A percentile compares a stretch with the other conserved stretches of the same genome.
These are phyloP conservation scores for Macroventuria anomochaeta DNA, from an alignment of 2,329 filamentous ascomycete species.

Conservation along the genomic window DNA sequence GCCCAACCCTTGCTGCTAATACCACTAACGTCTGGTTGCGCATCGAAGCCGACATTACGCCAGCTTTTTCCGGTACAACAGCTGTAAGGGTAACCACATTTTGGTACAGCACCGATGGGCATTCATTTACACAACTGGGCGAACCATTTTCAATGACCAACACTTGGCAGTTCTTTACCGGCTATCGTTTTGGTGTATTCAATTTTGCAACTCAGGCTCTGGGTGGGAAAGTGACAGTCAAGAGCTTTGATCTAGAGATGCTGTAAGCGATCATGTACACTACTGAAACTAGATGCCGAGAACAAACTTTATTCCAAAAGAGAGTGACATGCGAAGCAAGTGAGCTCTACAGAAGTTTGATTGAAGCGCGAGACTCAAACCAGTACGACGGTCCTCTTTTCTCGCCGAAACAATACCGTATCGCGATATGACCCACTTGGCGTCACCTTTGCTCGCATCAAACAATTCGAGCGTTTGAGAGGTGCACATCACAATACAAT, in stretches of 20 bases:
- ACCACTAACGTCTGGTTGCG: constrained; percentile 42
- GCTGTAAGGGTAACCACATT: constrained; percentile 39
- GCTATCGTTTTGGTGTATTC: constrained; percentile 50
- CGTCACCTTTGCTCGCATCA: too few species aligned
- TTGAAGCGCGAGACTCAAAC: too few species aligned
- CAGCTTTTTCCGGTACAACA: constrained; percentile 35
- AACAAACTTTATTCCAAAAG: too few species aligned
- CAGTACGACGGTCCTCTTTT: too few species aligned
- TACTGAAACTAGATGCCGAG: not conserved
- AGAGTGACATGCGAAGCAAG: too few species aligned
- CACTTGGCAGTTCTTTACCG: constrained; percentile 49
- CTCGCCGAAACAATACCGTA: too few species aligned
- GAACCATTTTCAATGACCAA: constrained; percentile 43
- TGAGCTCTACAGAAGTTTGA: too few species aligned
- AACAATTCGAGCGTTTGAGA: too few species aligned
- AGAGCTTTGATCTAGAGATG: constrained; percentile 23
- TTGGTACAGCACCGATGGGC: constrained; percentile 48
- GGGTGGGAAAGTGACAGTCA: constrained; percentile 41
- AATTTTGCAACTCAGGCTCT: constrained; percentile 47
- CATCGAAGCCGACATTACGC: constrained; percentile 46
- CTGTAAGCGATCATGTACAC: not conserved
- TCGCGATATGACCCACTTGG: too few species aligned
- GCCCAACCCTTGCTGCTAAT: constrained; percentile 20
- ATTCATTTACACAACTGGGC: constrained; percentile 41
- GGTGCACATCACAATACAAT: too few species aligned